Evolutionary conservation across 129 eudicot genomes (phyloP), one percentile per base, ranked within the genome.

Genomic region (Chrysanthemum makinoi): DNA sequence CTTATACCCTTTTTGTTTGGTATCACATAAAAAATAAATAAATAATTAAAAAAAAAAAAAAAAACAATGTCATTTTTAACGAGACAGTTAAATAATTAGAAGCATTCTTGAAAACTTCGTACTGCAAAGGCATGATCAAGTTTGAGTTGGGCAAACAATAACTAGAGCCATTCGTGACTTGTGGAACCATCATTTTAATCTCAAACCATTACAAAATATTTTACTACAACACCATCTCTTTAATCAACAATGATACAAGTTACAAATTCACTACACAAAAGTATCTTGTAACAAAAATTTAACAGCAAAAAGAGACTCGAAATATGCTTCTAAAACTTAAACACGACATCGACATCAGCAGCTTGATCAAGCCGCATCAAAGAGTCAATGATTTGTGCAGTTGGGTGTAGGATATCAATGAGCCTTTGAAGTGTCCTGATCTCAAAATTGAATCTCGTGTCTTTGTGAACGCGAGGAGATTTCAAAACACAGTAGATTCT

Each of bases 391-490:
- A 96, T 95, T 77, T 95, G 87, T 46, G 96, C 99, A 77, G 99
- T 90, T 3, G 97, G 99, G 79, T 90, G 80, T 62, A 89, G 82
- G 64, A 95, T 95, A 78, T 95, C 97, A 44, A 95, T 87, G 28
- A 95, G 86, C 53, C 99, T 84, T 59, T 86, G 91, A 78, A 90
- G 99, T 52, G 99, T 95, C 81, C 99, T 70, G 75, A 95, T 95
- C 85, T 94, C 99, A 47, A 89, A 94, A 57, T 94, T 97, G 80
- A 89, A 87, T 76, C 99, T 82, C 30, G 96, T 97, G 54, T 90
- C 99, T 74, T 95, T 95, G 81, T 95, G 86, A 12, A 95, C 99
- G 24, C 88, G 99, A n/a, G 99, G 99, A 35, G 98, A 95, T 83
- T 87, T 90, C 18, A 90, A 88, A 70, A 90, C 97, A 84, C 97